Evolutionary conservation across 192 early-diverging fungal species (phyloP).

Genomic region (Piromyces finnis): DNA sequence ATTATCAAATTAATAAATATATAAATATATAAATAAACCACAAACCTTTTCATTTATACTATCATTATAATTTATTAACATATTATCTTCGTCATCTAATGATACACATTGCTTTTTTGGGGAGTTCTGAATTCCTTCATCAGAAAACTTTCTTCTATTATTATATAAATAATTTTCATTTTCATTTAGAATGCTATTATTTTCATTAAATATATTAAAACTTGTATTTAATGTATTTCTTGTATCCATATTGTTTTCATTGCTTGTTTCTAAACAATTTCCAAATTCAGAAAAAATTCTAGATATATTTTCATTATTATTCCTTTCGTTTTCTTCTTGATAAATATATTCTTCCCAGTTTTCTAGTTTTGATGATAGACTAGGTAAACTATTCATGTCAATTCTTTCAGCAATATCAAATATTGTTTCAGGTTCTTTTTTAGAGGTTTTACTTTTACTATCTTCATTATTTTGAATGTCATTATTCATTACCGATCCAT

Average conservation of each 20-base stretch:
- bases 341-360: background rate
- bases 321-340: background rate
- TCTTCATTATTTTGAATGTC: background rate
- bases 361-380: background rate
- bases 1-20: too few relatives aligned
- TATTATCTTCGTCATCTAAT: background rate
- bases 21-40: too few relatives aligned
- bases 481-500: background rate
- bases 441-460: background rate
- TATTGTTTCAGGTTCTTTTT: background rate
- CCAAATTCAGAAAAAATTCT: background rate
- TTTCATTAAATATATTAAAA: background rate
- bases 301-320: background rate
- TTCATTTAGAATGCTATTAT: background rate
- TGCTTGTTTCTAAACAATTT: background rate
- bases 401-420: background rate
- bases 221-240: background rate
- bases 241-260: background rate
- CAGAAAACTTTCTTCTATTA: background rate
- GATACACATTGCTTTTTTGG: background rate
- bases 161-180: background rate
- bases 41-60: background rate
- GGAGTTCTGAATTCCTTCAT: background rate
- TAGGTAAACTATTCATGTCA: background rate
- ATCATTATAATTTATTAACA: background rate